phyloP scores from a whole-genome alignment of 495 filamentous ascomycete species.

The Xylaria bambusicola region DNA sequence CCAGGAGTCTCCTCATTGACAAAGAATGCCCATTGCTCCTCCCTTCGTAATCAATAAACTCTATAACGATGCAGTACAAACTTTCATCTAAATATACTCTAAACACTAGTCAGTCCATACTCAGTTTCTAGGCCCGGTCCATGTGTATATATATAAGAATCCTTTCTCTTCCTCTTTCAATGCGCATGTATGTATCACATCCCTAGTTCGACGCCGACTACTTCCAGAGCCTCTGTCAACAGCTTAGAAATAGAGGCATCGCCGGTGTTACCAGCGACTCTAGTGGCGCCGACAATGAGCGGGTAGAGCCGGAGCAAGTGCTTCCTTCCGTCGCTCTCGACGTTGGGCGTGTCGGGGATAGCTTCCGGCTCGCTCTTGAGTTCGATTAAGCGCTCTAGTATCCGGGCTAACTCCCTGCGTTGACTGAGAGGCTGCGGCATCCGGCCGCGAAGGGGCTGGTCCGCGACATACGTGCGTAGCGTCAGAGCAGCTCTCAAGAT shows the following conservation, averaged over 20 bases:
- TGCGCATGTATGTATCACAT: conserved; percentile 20
- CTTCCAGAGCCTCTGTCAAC: conserved; percentile 60
- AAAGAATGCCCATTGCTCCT: too few relatives aligned
- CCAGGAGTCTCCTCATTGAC: too few relatives aligned
- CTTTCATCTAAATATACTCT: background rate
- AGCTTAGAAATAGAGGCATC: conserved; percentile 63
- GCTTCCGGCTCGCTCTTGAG: conserved; percentile 72
- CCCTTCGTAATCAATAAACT: too few relatives aligned
- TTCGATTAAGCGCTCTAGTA: conserved; percentile 63
- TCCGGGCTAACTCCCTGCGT: conserved; percentile 72
- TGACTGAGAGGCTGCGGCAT: conserved; percentile 89
- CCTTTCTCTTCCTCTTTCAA: too few relatives aligned
- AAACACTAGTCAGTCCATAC: too few relatives aligned
- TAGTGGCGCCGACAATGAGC: conserved; percentile 69
- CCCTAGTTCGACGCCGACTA: conserved; percentile 69
- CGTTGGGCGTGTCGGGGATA: conserved; percentile 63
- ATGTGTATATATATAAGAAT: too few relatives aligned
- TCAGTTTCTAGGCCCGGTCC: too few relatives aligned
- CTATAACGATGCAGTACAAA: background rate
- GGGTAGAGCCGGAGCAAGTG: conserved; percentile 84
- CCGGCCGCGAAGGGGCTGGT: conserved; percentile 87
- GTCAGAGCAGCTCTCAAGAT: conserved; percentile 80
- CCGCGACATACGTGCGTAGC: conserved; percentile 79
- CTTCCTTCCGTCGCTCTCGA: conserved; percentile 57
- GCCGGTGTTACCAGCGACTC: conserved; percentile 64